A percentile compares a stretch with the other conserved stretches of the same genome.
phyloP scores from a whole-genome alignment of 805 yeast species.

The Henningerozyma blattae region DNA sequence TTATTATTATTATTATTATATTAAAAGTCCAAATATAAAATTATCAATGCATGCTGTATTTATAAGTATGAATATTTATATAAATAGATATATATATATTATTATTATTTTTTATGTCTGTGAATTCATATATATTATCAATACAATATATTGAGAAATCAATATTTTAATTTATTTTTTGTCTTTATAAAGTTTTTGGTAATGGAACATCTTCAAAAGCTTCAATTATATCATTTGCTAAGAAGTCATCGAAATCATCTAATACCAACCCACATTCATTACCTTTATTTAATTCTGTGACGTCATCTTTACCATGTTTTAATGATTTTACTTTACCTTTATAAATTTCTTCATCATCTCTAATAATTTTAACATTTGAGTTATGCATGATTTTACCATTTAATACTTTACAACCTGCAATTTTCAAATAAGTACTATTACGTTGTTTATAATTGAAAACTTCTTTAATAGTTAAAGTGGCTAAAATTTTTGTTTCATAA shows the following conservation, averaged over 20 bases:
- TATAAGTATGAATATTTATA: no score
- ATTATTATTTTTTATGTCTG: no score
- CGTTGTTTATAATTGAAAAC: constrained; percentile 48
- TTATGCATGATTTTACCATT: constrained; percentile 56
- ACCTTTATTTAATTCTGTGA: constrained; percentile 67
- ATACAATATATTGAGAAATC: no score
- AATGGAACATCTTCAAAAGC: constrained; percentile 55
- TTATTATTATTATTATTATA: no score
- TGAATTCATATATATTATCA: no score
- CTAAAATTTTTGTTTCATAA: constrained; percentile 50
- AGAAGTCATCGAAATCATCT: constrained; percentile 49
- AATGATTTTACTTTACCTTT: constrained; percentile 59
- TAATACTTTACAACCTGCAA: constrained; percentile 82
- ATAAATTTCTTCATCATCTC: constrained; percentile 29
- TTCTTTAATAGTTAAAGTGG: constrained; percentile 59
- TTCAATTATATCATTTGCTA: constrained; percentile 66
- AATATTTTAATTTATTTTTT: constrained; percentile 6
- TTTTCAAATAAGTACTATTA: constrained; percentile 44
- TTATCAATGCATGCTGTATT: no score
- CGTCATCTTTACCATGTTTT: constrained; percentile 75
- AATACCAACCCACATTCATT: constrained; percentile 83
- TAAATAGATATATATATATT: no score
- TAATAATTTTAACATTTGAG: constrained; percentile 42
- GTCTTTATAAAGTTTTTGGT: constrained; percentile 36
- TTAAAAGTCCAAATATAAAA: no score